Evolutionary conservation across 2,329 filamentous ascomycete species (phyloP).

Genomic region (Colletotrichum lentis): DNA sequence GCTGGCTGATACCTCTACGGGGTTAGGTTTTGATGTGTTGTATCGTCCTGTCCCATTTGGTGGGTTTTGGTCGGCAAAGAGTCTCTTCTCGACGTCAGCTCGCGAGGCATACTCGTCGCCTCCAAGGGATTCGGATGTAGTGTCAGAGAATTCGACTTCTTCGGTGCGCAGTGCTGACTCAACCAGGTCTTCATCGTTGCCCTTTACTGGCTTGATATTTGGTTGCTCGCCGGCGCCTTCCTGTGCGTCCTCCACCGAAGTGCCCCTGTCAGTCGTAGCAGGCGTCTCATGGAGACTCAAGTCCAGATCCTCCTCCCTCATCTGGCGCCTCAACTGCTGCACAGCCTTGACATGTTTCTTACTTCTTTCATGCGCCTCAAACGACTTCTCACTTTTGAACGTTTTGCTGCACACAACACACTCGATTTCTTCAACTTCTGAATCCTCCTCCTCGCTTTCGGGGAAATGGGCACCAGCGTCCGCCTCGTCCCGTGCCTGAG

Average conservation of each 20-base stretch:
- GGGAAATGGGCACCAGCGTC: conserved; percentile 63
- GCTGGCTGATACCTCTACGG: neutral
- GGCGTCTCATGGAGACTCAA: conserved; percentile 47
- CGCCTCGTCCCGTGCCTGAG: conserved; percentile 64
- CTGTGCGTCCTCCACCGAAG: conserved; percentile 15
- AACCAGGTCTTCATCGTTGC: neutral
- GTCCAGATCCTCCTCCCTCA: conserved; percentile 79
- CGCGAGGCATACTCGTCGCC: conserved; percentile 37
- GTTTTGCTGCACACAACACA: conserved; percentile 81
- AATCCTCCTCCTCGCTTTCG: conserved; percentile 60
- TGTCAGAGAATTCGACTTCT: neutral
- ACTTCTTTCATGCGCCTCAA: conserved; percentile 90
- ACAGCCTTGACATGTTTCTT: conserved; percentile 94
- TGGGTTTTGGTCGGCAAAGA: conserved; percentile 1
- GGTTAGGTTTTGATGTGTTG: neutral
- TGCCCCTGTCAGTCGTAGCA: neutral
- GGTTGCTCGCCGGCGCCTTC: neutral
- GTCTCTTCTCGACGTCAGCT: conserved; percentile 30
- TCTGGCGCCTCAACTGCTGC: conserved; percentile 79
- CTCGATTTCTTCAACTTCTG: conserved; percentile 68
- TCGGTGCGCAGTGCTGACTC: neutral
- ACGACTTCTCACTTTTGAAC: conserved; percentile 93
- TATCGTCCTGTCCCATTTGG: too few relatives aligned
- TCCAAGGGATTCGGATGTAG: neutral
- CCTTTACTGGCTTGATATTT: neutral